Conservation (phyloP, 306 rosid species). For the Geum urbanum region DNA sequence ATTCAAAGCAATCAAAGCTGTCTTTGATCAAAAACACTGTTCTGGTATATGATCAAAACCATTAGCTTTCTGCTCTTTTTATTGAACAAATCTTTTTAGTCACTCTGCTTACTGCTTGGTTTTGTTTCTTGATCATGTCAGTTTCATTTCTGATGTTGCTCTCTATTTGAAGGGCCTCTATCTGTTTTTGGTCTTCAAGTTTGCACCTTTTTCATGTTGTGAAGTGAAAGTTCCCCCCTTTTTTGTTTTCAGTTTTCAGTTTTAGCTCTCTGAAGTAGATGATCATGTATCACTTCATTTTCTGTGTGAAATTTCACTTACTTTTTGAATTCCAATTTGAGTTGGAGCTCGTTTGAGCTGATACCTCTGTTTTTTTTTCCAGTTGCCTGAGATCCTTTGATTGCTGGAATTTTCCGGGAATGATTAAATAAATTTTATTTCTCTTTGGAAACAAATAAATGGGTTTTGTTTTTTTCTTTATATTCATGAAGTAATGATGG, state of each 20-base stretch:
- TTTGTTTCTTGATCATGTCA: background rate
- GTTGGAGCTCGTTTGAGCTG: slow-evolving; percentile 7
- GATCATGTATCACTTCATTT: background rate
- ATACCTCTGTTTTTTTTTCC: background rate
- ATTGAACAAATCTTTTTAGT: background rate
- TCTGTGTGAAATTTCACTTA: background rate
- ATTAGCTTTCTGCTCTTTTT: background rate
- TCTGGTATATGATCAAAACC: slow-evolving; percentile 12
- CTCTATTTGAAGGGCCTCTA: background rate
- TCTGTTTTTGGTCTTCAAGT: background rate
- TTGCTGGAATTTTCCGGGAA: background rate
- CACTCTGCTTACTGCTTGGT: background rate
- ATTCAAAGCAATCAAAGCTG: background rate
- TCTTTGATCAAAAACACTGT: slow-evolving; percentile 6
- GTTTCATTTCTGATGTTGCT: slow-evolving; percentile 13
- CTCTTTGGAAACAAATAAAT: background rate
- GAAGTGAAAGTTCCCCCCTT: background rate
- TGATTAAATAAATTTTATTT: background rate
- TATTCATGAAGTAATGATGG: background rate
- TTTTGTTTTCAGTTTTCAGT: background rate
- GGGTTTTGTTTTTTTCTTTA: slow-evolving; percentile 17
- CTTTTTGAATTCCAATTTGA: background rate
- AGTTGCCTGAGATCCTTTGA: background rate
- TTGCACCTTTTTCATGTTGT: background rate
- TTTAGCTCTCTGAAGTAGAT: background rate